Evolutionary conservation across 176 grass and related monocot species (phyloP), one percentile per base, ranked within the genome.

Genomic region (Oryza longistaminata): DNA sequence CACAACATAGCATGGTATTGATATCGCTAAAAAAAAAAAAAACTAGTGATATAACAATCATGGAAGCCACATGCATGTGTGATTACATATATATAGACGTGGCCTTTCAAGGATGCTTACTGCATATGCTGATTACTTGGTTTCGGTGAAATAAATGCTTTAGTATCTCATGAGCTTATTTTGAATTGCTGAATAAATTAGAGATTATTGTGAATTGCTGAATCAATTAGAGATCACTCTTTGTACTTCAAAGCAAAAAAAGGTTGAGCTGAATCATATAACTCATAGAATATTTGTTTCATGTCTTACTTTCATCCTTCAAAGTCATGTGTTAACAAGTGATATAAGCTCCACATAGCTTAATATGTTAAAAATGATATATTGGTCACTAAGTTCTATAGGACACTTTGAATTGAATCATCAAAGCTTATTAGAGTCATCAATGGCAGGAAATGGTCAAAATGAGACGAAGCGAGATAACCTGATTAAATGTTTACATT

Each of bases 401-500:
- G 25, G 72, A 6, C 21, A 62, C n/a, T 61, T 58, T 55, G n/a
- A 79, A 46, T 70, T 25, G 29, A 66, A 42, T n/a, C 34, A 73
- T 66, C 17, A 39, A 66, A 73, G 22, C 70, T 78, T 61, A 77
- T 48, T 50, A 58, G 3, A 64, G 22, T 83, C 43, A 78, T 83
- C 44, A 64, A 49, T 64, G 29, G 39, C 15, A 83, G 11, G 21
- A 77, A 64, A 52, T 40, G 4, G 2, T 25, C 9, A 66, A 68
- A 78, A 53, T 27, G 2, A 11, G 75, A 39, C 2, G 69, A 74
- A 55, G 10, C 34, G 68, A 13, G 69, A n/a, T 19, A 19, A 14
- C 11, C 19, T 15, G 3, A 25, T 24, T 49, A 64, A 27, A 10
- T 71, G 7, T 78, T 64, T 53, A 43, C 66, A 50, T 31, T 49